Evolutionary conservation across 148 eudicot genomes (phyloP), one percentile per base, ranked within the genome.

Genomic region (Salicornia ramosissima): DNA sequence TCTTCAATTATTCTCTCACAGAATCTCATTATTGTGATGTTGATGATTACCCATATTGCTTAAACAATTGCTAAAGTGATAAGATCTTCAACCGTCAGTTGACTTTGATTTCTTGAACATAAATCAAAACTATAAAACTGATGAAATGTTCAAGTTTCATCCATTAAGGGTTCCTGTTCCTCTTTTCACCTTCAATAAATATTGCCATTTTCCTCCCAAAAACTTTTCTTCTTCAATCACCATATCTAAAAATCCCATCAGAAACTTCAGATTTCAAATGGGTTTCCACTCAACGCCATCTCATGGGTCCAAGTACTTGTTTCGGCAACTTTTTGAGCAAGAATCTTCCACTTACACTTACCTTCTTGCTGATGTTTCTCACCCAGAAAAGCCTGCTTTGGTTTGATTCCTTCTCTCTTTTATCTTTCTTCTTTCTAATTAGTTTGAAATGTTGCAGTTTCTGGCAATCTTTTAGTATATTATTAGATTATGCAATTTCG

Each of bases 311-410:
- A 88, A 82, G 81, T 83, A 84, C 51, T 65, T 94, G 65, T 87
- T 94, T 70, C 82, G 97, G 0, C 98, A 94, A 84, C 90, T 94
- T 3, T 94, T 94, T 51, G 98, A 93, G 89, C 88, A 88, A 79
- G 98, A 90, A 1, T 94, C 97, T 14, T 88, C 86, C 15, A 94
- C 98, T 47, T 94, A 83, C 57, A 90, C 98, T 66, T 94, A 94
- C 73, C 98, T 94, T 71, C 90, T 94, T 54, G 98, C 98, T 42
- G 98, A 94, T 83, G 79, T 80, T 56, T 83, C 89, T 74, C 98
- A 88, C 72, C 92, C 96, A 12, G 78, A 84, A 26, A 94, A 84
- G 64, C 98, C 97, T 33, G 96, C 98, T 66, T 66, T 94, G 92
- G 98, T 93, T 70, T 55, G 79, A 21, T 1, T 49, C 8, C 34